Base-by-base conservation (phyloP, 257 asterid genomes). In the Jacaranda mimosifolia region DNA sequence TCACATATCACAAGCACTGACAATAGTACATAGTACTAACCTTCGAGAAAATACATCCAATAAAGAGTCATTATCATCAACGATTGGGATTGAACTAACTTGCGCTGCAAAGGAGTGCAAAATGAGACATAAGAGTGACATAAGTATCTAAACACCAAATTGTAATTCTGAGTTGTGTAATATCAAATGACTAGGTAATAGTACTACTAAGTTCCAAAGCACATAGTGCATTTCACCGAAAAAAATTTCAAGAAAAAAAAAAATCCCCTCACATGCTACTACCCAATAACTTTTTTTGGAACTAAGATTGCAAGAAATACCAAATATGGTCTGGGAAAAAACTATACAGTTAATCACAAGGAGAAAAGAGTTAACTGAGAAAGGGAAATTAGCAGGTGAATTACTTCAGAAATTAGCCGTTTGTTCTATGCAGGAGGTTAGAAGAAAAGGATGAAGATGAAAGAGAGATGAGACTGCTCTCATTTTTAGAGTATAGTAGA, bases 1-100 rank as follows among this genome's bases (percentile, higher is more conserved):
- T 63, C 43, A 66, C 66, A 14, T 36, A 51, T 15, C 63, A 62
- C 53, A 79, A 35, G 58, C 62, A 48, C 40, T 39, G 9, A 39
- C 21, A 74, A 66, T 55, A 19, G 67, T n/a, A 70, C 68, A 69
- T 38, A 70, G 13, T 77, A 68, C 89, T 73, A 69, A 90, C 99
- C 99, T 95, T 83, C 99, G 89, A 59, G 96, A 86, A 83, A 90
- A 95, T 67, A 95, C 82, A 73, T 93, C 98, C 93, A 93, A 80
- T 82, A 95, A 76, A 66, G 98, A 90, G 92, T 89, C 93, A 80
- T 89, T 89, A 68, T 95, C 97, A 83, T 95, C 99, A 73, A 93
- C 97, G 77, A 95, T 86, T 43, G 98, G 99, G 75, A 95, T 81
- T 11, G 99, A 88, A 82, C 99, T 91, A 83, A 92, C 98, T 87